A percentile compares a stretch with the other conserved stretches of the same genome.
Evolutionary conservation across 23 red algal genomes (phyloP).

Genomic region (Gracilariopsis chorda): DNA sequence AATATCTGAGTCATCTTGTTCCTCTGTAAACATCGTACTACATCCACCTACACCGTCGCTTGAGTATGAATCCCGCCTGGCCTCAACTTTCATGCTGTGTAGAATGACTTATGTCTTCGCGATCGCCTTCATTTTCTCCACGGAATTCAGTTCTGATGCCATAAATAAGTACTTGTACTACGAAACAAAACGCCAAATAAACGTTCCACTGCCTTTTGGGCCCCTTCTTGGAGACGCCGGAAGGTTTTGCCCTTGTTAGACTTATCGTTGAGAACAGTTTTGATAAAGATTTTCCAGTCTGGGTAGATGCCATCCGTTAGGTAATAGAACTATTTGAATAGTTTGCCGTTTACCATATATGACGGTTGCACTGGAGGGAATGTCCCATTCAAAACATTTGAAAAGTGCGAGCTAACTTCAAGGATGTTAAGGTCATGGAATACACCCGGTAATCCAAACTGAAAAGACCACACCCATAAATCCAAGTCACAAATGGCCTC

Average conservation of each 20-base stretch:
- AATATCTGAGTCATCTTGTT: neutral
- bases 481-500: conserved; percentile 13
- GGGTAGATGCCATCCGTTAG: conserved; percentile 19
- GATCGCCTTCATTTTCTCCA: conserved; percentile 20
- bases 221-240: neutral
- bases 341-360: neutral
- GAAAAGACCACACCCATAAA: conserved; percentile 22
- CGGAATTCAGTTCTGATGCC: neutral
- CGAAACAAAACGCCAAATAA: neutral
- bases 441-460: neutral
- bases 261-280: neutral
- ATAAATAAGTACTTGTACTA: neutral
- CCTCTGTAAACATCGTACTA: neutral
- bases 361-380: neutral
- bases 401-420: neutral
- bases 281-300: neutral
- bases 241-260: neutral
- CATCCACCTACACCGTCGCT: neutral
- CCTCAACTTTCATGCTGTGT: conserved; percentile 32
- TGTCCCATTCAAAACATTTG: neutral
- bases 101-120: neutral
- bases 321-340: conserved; percentile 34
- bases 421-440: conserved; percentile 36
- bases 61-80: neutral
- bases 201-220: neutral